A percentile compares a stretch with the other conserved stretches of the same genome.
Conservation (phyloP, 169 alveolate genomes). For the Plasmodium blacklocki region DNA sequence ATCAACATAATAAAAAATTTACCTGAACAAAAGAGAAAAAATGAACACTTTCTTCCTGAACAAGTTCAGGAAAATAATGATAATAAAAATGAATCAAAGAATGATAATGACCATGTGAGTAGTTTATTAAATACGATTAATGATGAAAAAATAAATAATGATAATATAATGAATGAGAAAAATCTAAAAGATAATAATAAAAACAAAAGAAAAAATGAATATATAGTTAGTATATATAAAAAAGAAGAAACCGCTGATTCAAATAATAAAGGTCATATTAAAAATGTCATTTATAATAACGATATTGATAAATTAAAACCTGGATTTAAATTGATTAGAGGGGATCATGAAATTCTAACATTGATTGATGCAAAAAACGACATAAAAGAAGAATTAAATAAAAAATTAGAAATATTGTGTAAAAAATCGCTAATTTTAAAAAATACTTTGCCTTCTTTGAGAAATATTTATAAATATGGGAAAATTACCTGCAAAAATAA, state of each 20-base stretch:
- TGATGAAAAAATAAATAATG: background rate
- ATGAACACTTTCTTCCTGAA: no score
- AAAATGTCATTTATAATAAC: background rate
- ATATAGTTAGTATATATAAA: constrained; percentile 3
- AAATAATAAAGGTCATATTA: no score
- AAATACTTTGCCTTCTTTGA: constrained; percentile 48
- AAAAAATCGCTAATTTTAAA: constrained; percentile 47
- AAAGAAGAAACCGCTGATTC: background rate
- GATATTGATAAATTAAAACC: constrained; percentile 41
- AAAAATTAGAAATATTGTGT: constrained; percentile 34
- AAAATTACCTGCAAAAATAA: constrained; percentile 68
- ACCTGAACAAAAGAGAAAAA: no score
- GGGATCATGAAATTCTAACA: constrained; percentile 57
- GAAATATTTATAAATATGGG: constrained; percentile 63
- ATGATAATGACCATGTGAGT: no score
- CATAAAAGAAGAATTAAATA: constrained; percentile 51
- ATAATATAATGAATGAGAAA: background rate
- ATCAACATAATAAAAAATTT: no score
- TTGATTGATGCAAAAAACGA: constrained; percentile 63
- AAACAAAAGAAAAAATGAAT: background rate
- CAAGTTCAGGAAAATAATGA: no score
- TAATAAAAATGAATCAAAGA: no score
- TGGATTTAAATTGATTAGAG: constrained; percentile 66
- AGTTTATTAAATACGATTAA: no score
- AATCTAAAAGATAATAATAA: background rate